phyloP scores from a whole-genome alignment of 305 asterid genomes.

The Rubia balearica region DNA sequence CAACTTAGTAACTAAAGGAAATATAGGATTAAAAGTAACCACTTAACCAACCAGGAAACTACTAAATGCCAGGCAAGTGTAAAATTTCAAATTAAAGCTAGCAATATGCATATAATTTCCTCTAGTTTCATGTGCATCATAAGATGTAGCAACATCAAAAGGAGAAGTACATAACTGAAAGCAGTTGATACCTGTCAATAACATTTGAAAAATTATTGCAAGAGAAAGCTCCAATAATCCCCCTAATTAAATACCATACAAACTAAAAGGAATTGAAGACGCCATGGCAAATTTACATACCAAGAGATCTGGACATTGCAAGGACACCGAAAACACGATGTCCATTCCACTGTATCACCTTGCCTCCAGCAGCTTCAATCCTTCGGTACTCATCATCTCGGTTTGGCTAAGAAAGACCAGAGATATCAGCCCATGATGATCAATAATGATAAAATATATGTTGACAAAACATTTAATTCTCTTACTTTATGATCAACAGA shows the following conservation, averaged over 20 bases:
- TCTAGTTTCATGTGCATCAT: not conserved
- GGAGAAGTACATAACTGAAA: too few species aligned
- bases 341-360: conserved; percentile 97
- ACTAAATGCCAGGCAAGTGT: not conserved
- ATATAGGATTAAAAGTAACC: not conserved
- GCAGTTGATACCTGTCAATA: not conserved
- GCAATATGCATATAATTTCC: not conserved
- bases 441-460: not conserved
- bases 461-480: not conserved
- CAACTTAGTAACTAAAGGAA: not conserved
- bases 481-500: conserved; percentile 86
- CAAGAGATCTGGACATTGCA: conserved; percentile 97
- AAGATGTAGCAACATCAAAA: not conserved
- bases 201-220: not conserved
- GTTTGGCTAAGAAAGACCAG: conserved; percentile 48
- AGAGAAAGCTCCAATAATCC: not conserved
- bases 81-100: not conserved
- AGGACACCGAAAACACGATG: conserved; percentile 96
- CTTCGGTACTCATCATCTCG: conserved; percentile 89
- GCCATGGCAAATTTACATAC: conserved; percentile 34
- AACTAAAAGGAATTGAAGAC: conserved; percentile 4
- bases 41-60: not conserved
- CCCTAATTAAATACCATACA: not conserved
- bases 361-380: conserved; percentile 95
- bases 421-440: conserved; percentile 10